These are phyloP conservation scores for Fomitiporia mediterranea DNA, from an alignment of 1,284 basidiomycete species.

Conservation along the genomic window DNA sequence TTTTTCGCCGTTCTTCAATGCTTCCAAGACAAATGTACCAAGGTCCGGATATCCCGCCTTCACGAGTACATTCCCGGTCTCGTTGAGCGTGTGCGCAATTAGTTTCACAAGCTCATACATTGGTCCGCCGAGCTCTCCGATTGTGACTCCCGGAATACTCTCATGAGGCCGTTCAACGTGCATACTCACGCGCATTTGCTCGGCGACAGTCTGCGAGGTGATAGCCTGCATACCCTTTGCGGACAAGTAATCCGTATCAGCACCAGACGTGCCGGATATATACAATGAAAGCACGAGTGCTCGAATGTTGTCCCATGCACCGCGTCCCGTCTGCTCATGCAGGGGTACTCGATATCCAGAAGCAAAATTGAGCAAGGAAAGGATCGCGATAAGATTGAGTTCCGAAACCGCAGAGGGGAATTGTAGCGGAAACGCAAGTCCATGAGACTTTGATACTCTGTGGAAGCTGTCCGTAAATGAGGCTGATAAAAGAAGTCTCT, in stretches of 20 bases:
- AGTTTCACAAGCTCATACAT: slow-evolving; percentile 69
- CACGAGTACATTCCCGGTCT: slow-evolving; percentile 67
- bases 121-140: slow-evolving; percentile 73
- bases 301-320: slow-evolving; percentile 77
- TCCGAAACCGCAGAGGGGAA: slow-evolving; percentile 68
- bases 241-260: slow-evolving; percentile 57
- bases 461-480: slow-evolving; percentile 60
- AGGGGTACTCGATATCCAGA: slow-evolving; percentile 73
- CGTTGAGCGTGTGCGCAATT: slow-evolving; percentile 58
- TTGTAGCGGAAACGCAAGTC: slow-evolving; percentile 68
- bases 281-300: slow-evolving; percentile 68
- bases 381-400: slow-evolving; percentile 66
- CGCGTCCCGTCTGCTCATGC: slow-evolving; percentile 62
- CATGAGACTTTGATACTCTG: slow-evolving; percentile 57
- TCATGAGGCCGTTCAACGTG: slow-evolving; percentile 71
- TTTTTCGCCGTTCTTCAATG: slow-evolving; percentile 53
- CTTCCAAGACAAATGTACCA: slow-evolving; percentile 67
- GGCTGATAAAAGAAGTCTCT: slow-evolving; percentile 57
- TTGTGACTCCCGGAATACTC: slow-evolving; percentile 60
- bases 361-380: slow-evolving; percentile 76
- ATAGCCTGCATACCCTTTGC: slow-evolving; percentile 60
- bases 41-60: slow-evolving; percentile 61
- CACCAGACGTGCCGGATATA: slow-evolving; percentile 50
- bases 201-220: slow-evolving; percentile 55
- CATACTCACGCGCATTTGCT: slow-evolving; percentile 63